Evolutionary conservation across 2,329 filamentous ascomycete genomes (phyloP).

Genomic region (Fusarium neocosmosporiellum): DNA sequence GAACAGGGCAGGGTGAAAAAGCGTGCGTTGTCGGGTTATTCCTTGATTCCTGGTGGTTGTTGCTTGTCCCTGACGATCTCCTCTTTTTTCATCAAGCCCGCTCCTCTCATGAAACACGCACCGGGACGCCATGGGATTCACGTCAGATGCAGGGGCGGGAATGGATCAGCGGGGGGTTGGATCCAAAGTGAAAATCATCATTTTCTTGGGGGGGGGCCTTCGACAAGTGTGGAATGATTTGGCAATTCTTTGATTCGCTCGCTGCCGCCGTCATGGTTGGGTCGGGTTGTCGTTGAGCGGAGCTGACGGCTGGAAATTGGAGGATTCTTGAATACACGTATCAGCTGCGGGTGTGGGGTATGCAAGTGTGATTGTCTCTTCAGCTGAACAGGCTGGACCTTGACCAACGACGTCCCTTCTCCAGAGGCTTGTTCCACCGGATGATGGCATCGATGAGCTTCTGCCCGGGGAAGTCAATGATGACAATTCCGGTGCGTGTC

Average conservation of each 20-base stretch:
- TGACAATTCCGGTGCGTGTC: slow-evolving; percentile 57
- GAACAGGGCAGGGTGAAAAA: not conserved
- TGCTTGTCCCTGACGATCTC: slow-evolving; percentile 43
- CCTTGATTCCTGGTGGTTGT: slow-evolving; percentile 23
- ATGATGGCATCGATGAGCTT: slow-evolving; percentile 56
- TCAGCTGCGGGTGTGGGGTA: slow-evolving; percentile 15
- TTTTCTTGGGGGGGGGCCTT: not conserved
- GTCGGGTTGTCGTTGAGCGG: slow-evolving; percentile 5
- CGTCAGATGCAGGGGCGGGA: slow-evolving; percentile 36
- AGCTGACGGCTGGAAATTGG: slow-evolving; percentile 28
- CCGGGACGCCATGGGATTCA: slow-evolving; percentile 40
- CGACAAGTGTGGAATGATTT: slow-evolving; percentile 10
- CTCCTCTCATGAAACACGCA: slow-evolving; percentile 37
- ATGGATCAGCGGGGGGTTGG: slow-evolving; percentile 20
- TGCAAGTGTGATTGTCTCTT: slow-evolving; percentile 4
- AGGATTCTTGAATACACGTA: slow-evolving; percentile 11
- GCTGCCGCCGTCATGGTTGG: not conserved
- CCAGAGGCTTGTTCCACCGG: slow-evolving; percentile 51
- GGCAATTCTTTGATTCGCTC: slow-evolving; percentile 24
- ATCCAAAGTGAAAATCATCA: slow-evolving; percentile 14
- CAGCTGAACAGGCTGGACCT: slow-evolving; percentile 19
- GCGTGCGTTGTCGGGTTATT: slow-evolving; percentile 14
- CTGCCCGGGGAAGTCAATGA: slow-evolving; percentile 61
- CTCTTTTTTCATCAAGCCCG: slow-evolving; percentile 8
- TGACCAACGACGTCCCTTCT: slow-evolving; percentile 13